A percentile compares a stretch with the other conserved stretches of the same genome.
Evolutionary conservation across 73 alveolate genomes (phyloP).

Genomic region (Durusdinium trenchii): DNA sequence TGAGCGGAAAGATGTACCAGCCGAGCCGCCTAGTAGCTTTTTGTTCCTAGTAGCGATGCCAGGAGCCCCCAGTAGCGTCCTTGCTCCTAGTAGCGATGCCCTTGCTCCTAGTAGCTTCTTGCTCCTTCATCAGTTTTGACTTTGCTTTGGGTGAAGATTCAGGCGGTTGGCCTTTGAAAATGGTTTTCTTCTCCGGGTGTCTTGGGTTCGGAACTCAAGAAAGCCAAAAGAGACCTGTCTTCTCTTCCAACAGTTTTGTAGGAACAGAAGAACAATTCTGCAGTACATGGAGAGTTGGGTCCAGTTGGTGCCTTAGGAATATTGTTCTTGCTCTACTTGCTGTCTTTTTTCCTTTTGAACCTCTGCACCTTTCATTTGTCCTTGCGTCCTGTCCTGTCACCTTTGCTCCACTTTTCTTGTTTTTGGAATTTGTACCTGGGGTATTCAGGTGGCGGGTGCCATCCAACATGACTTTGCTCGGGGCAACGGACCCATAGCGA

Average conservation of each 20-base stretch:
- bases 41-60: neutral
- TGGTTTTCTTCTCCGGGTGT: neutral
- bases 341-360: too few relatives aligned
- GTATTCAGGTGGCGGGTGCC: conserved; percentile 53
- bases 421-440: neutral
- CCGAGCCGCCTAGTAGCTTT: too few relatives aligned
- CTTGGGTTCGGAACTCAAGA: neutral
- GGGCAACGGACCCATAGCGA: conserved; percentile 48
- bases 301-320: neutral
- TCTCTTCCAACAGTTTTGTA: neutral
- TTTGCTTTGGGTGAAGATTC: neutral
- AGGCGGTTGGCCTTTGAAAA: conserved; percentile 35
- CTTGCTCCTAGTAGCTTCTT: neutral
- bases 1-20: neutral
- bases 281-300: neutral
- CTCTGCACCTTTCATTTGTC: too few relatives aligned
- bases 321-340: too few relatives aligned
- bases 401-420: too few relatives aligned
- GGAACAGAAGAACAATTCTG: neutral
- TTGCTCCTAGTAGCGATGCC: neutral
- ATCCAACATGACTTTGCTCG: conserved; percentile 68
- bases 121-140: neutral
- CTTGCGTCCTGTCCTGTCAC: too few relatives aligned
- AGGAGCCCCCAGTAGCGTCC: neutral
- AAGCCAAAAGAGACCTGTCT: too few relatives aligned